These are phyloP conservation scores for Phascolomyces articulosus DNA, from an alignment of 371 early-diverging fungal species.

Conservation along the genomic window DNA sequence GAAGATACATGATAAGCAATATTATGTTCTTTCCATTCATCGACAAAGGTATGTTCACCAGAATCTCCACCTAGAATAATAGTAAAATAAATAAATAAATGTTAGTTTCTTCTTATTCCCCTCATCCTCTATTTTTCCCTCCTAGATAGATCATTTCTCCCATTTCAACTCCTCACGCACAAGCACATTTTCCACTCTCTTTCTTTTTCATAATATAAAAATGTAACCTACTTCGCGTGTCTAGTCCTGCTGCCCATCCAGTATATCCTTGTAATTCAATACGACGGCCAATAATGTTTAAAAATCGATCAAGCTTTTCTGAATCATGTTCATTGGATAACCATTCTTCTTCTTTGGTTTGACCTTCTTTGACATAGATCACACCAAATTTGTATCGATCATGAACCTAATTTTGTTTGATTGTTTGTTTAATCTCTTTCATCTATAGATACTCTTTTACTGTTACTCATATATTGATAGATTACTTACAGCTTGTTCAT, in stretches of 20 bases:
- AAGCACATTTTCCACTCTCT: too few species aligned
- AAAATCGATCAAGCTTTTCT: constrained; percentile 61
- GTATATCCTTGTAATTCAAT: constrained; percentile 75
- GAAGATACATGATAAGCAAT: constrained; percentile 89
- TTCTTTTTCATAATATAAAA: background rate
- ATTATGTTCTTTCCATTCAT: constrained; percentile 77
- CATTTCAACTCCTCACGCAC: too few species aligned
- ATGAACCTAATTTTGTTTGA: constrained; percentile 50
- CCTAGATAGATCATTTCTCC: too few species aligned
- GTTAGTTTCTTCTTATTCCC: too few species aligned
- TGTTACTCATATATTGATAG: too few species aligned
- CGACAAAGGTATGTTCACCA: constrained; percentile 76
- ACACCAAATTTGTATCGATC: constrained; percentile 83
- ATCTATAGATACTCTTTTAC: too few species aligned
- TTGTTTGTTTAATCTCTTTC: constrained; percentile 1
- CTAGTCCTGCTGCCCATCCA: constrained; percentile 84
- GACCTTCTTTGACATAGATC: constrained; percentile 66
- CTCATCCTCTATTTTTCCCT: too few species aligned
- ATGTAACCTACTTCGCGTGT: constrained; percentile 64
- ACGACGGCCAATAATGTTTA: constrained; percentile 72
- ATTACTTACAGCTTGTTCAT: constrained; percentile 53
- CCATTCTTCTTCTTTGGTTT: constrained; percentile 79
- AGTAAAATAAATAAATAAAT: too few species aligned
- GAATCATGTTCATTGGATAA: constrained; percentile 67
- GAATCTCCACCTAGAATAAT: constrained; percentile 67